Evolutionary conservation across 805 yeast genomes (phyloP).

Genomic region (Wickerhamomyces mucosus): DNA sequence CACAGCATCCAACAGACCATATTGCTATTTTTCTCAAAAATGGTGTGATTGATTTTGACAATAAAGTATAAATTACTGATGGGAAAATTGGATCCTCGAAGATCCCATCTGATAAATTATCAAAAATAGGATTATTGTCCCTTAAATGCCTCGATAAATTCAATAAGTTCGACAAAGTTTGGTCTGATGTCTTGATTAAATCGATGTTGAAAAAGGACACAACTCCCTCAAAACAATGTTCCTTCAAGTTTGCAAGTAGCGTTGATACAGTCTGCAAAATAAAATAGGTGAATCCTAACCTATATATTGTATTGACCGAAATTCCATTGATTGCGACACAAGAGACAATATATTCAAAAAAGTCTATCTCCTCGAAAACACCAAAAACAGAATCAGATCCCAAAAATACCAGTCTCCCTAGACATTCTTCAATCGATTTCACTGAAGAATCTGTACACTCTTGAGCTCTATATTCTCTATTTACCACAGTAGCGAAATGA

Average conservation of each 20-base stretch:
- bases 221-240: slow-evolving; percentile 20
- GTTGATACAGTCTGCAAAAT: slow-evolving; percentile 35
- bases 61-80: slow-evolving; percentile 38
- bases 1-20: slow-evolving; percentile 43
- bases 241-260: slow-evolving; percentile 15
- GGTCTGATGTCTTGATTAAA: slow-evolving; percentile 6
- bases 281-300: slow-evolving; percentile 41
- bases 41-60: slow-evolving; percentile 49
- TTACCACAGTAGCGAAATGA: slow-evolving; percentile 1
- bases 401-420: slow-evolving; percentile 27
- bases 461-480: not conserved
- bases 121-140: slow-evolving; percentile 20
- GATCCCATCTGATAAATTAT: slow-evolving; percentile 19
- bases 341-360: slow-evolving; percentile 42
- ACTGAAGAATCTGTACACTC: slow-evolving; percentile 4
- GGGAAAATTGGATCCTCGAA: slow-evolving; percentile 23
- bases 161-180: slow-evolving; percentile 3
- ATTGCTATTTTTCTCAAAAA: slow-evolving; percentile 57
- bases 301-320: slow-evolving; percentile 37
- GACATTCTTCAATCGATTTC: slow-evolving; percentile 13
- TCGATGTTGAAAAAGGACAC: slow-evolving; percentile 29
- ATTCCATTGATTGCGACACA: slow-evolving; percentile 37
- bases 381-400: slow-evolving; percentile 25
- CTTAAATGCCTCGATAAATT: slow-evolving; percentile 11
- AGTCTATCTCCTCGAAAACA: slow-evolving; percentile 34